Evolutionary conservation across 2,329 filamentous ascomycete genomes (phyloP).

Genomic region (Pseudogymnoascus sp.): DNA sequence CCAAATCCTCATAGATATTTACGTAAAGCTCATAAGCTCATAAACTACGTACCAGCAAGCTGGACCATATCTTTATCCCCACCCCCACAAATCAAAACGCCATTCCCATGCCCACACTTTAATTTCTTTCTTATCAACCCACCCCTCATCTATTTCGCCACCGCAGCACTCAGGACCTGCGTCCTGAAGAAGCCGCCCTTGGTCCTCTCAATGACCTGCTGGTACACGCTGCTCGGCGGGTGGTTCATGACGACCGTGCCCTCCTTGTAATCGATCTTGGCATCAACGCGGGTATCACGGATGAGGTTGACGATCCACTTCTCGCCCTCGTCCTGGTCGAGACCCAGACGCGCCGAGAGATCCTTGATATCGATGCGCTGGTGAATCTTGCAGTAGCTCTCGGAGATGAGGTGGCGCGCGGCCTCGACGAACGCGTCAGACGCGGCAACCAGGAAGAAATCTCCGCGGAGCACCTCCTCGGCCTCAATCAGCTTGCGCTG

Average conservation of each 20-base stretch:
- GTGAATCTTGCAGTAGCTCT: slow-evolving; percentile 99
- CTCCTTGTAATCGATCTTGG: slow-evolving; percentile 99
- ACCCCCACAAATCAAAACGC: neutral
- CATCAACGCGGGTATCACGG: slow-evolving; percentile 91
- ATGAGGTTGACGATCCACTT: slow-evolving; percentile 99
- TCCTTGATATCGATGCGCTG: slow-evolving; percentile 98
- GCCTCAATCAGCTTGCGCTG: slow-evolving; percentile 79
- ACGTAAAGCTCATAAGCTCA: slow-evolving; percentile 10
- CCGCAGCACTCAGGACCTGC: slow-evolving; percentile 66
- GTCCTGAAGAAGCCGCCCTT: slow-evolving; percentile 99
- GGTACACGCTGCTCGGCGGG: slow-evolving; percentile 95
- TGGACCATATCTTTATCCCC: slow-evolving; percentile 10
- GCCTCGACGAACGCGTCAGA: slow-evolving; percentile 88
- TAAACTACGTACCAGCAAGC: slow-evolving; percentile 10
- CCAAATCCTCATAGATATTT: slow-evolving; percentile 8
- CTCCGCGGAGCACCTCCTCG: slow-evolving; percentile 81
- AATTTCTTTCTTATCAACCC: neutral
- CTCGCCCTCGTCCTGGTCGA: slow-evolving; percentile 92
- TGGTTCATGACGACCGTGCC: slow-evolving; percentile 99
- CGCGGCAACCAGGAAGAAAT: slow-evolving; percentile 88
- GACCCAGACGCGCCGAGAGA: slow-evolving; percentile 80
- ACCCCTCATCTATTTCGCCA: slow-evolving; percentile 27
- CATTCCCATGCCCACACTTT: slow-evolving; percentile 5
- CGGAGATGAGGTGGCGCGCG: slow-evolving; percentile 91
- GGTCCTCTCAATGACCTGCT: slow-evolving; percentile 98